Evolutionary conservation across 441 rosid species (phyloP).

Genomic region (Pelargonium myrrhifolium): DNA sequence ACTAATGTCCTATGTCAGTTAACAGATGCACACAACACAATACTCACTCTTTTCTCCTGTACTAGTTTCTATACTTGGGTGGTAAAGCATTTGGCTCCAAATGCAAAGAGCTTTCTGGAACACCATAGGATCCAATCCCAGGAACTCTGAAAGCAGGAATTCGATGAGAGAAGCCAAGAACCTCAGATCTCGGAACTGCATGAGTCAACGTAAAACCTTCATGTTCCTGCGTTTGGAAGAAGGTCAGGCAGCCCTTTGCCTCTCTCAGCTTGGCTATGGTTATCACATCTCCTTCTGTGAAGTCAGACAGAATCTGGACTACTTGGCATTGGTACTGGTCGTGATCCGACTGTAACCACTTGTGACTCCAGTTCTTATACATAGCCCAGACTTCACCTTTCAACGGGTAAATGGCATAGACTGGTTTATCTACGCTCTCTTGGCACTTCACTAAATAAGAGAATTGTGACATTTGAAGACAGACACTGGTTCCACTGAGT

Average conservation of each 20-base stretch:
- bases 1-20: too few species aligned
- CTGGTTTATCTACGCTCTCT: constrained; percentile 10
- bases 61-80: neutral
- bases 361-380: constrained; percentile 17
- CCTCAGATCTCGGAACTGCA: constrained; percentile 17
- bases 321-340: constrained; percentile 14
- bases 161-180: constrained; percentile 22
- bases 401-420: constrained; percentile 18
- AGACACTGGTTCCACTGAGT: constrained; percentile 16
- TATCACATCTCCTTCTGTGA: constrained; percentile 15
- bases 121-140: constrained; percentile 19
- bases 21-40: too few species aligned
- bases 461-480: constrained; percentile 16
- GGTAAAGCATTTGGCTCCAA: constrained; percentile 27
- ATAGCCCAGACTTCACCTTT: constrained; percentile 27
- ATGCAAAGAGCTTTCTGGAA: constrained; percentile 25
- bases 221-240: constrained; percentile 16
- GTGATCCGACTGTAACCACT: constrained; percentile 12
- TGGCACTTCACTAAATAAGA: constrained; percentile 15
- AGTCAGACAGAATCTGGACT: constrained; percentile 19
- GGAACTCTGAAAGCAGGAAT: constrained; percentile 24
- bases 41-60: neutral
- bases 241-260: constrained; percentile 22
- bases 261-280: constrained; percentile 13
- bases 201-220: constrained; percentile 20